phyloP scores from a whole-genome alignment of 805 yeast species.

The Pichia kluyveri region DNA sequence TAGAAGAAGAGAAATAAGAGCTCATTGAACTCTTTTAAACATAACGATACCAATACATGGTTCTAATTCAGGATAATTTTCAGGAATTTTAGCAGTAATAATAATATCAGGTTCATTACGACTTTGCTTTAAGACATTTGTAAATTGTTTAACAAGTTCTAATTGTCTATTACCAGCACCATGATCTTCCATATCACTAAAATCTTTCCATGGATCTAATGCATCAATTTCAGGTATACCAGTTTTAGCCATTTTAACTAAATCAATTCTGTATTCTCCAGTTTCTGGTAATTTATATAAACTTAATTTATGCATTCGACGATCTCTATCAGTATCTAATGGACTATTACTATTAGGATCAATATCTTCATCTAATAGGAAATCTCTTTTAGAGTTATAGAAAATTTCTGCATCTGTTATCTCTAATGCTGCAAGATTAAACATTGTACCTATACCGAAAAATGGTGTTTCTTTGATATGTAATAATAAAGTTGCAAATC shows the following conservation, averaged over 20 bases:
- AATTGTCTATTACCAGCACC: slow-evolving; percentile 8
- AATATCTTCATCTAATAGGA: slow-evolving; percentile 10
- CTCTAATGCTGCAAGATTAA: slow-evolving; percentile 5
- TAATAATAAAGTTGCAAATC: slow-evolving; percentile 10
- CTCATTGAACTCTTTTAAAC: slow-evolving; percentile 11
- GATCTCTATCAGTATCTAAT: slow-evolving; percentile 5
- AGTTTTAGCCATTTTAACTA: slow-evolving; percentile 7
- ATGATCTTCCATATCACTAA: slow-evolving; percentile 7
- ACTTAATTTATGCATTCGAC: slow-evolving; percentile 8
- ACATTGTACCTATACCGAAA: slow-evolving; percentile 11
- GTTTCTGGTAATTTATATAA: slow-evolving; percentile 4
- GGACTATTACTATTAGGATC: slow-evolving; percentile 1
- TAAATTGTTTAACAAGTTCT: slow-evolving; percentile 11
- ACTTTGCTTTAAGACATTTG: slow-evolving; percentile 11
- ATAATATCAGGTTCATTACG: slow-evolving; percentile 20
- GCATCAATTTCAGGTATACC: slow-evolving; percentile 9
- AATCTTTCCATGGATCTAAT: slow-evolving; percentile 17
- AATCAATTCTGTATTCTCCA: slow-evolving; percentile 11
- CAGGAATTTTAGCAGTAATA: slow-evolving; percentile 10
- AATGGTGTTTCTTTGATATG: slow-evolving; percentile 10
- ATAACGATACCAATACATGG: slow-evolving; percentile 15
- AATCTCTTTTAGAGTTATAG: slow-evolving; percentile 11
- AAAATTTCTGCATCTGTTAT: slow-evolving; percentile 7
- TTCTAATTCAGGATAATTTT: slow-evolving; percentile 11
- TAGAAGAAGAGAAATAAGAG: not conserved